Evolutionary conservation across 805 yeast genomes (phyloP), one percentile per base, ranked within the genome.

Genomic region (Teunomyces gatunensis): DNA sequence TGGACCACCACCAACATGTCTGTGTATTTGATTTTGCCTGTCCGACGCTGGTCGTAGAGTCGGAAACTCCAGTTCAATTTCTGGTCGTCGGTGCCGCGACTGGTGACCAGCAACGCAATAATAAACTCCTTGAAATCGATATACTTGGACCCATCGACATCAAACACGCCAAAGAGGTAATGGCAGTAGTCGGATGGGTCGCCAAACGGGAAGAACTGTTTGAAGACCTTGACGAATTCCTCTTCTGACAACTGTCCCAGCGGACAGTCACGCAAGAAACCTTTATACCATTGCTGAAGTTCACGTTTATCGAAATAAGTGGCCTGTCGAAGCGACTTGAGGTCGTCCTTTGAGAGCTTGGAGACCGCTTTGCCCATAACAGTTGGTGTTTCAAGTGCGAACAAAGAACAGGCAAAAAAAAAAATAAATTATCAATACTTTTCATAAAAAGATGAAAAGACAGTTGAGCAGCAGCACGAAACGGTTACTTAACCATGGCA

Each of bases 191-290:
- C 92, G 3, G 87, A 80, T 1, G 99, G 97, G 59, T 92, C 96
- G 0, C 99, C 99, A 73, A 94, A 94, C 15, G 99, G 99, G 75
- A 94, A 94, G 66, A 92, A 94, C 61, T 94, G 98, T 64, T 89
- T 89, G 71, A 91, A 95, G 15, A 94, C 91, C 65, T 88, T 89
- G 55, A 86, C 83, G 65, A 94, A 89, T 61, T 94, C 98, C 42
- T 85, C 88, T 59, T 85, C 86, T 2, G 90, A 81, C 23, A 94
- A 74, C 63, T 85, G 91, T 0, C 98, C 98, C 29, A 82, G 76
- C 1, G 97, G 97, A 64, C 97, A 92, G 65, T 94, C 99, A 61
- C 97, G 78, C 36, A 86, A 73, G 58, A 94, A 94, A 2, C 98
- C 98, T 63, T 92, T 92, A 63, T 92, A 92, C 99, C 99, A 94